These are phyloP conservation scores for Zychaea mexicana DNA, from an alignment of 371 early-diverging fungal genomes.

Conservation along the genomic window DNA sequence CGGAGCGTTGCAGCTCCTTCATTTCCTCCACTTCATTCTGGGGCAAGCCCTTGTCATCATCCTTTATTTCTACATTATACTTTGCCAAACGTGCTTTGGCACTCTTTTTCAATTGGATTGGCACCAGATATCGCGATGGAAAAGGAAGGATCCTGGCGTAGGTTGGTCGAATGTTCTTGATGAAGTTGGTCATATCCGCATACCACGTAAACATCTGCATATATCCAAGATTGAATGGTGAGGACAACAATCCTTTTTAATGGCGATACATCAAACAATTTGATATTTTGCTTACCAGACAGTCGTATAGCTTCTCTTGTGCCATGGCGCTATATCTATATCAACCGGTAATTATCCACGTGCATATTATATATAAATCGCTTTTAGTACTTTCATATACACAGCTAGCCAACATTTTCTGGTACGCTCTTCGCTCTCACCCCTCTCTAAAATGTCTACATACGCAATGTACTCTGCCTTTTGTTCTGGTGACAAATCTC, in stretches of 20 bases:
- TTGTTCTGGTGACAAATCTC: conserved; percentile 44
- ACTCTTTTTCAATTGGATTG: conserved; percentile 59
- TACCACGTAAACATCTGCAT: conserved; percentile 68
- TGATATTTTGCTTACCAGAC: conserved; percentile 43
- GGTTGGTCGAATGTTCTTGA: conserved; percentile 63
- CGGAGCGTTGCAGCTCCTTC: conserved; percentile 48
- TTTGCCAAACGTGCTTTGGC: conserved; percentile 57
- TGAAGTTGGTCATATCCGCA: conserved; percentile 70
- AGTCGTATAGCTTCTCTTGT: conserved; percentile 57
- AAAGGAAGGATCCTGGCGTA: conserved; percentile 65
- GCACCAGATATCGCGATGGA: conserved; percentile 61
- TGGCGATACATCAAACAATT: neutral
- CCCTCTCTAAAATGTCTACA: neutral
- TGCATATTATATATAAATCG: neutral
- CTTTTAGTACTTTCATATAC: neutral
- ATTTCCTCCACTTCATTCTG: conserved; percentile 51
- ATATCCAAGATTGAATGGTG: neutral
- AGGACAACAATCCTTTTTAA: neutral
- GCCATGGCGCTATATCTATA: conserved; percentile 49
- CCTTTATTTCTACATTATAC: conserved; percentile 46
- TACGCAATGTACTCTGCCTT: conserved; percentile 58
- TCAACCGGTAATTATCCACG: neutral
- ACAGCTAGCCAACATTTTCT: too few species aligned
- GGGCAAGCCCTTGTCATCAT: conserved; percentile 40
- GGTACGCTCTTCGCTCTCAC: too few species aligned